Evolutionary conservation across 1,284 basidiomycete genomes (phyloP).

Genomic region (Malassezia equina): DNA sequence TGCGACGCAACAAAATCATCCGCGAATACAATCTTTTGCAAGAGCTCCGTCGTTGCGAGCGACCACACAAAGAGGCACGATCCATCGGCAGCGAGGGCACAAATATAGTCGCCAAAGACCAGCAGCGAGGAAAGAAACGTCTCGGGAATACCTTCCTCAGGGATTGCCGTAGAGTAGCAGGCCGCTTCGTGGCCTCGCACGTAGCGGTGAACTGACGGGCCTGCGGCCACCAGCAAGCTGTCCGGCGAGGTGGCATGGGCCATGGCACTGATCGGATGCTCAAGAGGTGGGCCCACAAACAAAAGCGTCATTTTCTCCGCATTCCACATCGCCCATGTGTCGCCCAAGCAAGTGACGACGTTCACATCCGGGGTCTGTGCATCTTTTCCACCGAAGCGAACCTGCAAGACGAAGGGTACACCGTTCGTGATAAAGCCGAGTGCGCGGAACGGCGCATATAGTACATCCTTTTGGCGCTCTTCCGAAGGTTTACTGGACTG

Average conservation of each 20-base stretch:
- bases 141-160: constrained; percentile 1
- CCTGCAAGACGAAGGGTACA: constrained; percentile 76
- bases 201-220: constrained; percentile 65
- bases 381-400: constrained; percentile 70
- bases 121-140: constrained; percentile 26
- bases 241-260: constrained; percentile 64
- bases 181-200: constrained; percentile 72
- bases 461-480: constrained; percentile 24
- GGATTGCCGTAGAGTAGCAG: constrained; percentile 23
- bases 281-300: constrained; percentile 81
- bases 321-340: constrained; percentile 92
- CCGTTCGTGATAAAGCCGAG: constrained; percentile 84
- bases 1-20: constrained; percentile 64
- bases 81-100: constrained; percentile 60
- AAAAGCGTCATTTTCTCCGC: constrained; percentile 81
- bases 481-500: not conserved
- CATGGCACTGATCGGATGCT: constrained; percentile 64
- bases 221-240: constrained; percentile 70
- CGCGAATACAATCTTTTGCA: constrained; percentile 22
- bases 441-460: constrained; percentile 91
- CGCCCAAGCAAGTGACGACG: constrained; percentile 77
- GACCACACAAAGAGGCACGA: constrained; percentile 73
- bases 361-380: constrained; percentile 56
- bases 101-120: constrained; percentile 41
- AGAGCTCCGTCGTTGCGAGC: constrained; percentile 19